Evolutionary conservation across 306 rosid species (phyloP).

Genomic region (Sicyos edulis): DNA sequence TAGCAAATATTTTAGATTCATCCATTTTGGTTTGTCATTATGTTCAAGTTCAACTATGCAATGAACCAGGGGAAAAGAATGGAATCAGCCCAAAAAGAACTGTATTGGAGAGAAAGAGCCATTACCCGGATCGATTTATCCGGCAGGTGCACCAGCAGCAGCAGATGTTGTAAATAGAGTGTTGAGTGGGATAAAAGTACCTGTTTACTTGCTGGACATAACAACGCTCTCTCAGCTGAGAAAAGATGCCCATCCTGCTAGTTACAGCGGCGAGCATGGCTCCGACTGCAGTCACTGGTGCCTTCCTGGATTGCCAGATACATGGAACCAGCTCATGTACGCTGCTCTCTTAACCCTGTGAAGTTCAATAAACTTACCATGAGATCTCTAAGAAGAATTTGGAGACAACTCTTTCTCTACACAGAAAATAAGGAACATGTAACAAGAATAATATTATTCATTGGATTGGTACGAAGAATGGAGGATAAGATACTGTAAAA

Average conservation of each 20-base stretch:
- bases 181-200: slow-evolving; percentile 47
- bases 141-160: slow-evolving; percentile 75
- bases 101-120: slow-evolving; percentile 73
- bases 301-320: slow-evolving; percentile 89
- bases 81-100: slow-evolving; percentile 66
- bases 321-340: slow-evolving; percentile 89
- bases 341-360: slow-evolving; percentile 47
- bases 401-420: slow-evolving; percentile 11
- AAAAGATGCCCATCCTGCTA: slow-evolving; percentile 88
- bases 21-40: neutral
- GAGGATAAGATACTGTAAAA: neutral
- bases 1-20: neutral
- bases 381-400: neutral
- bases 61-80: slow-evolving; percentile 61
- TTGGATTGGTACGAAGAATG: slow-evolving; percentile 11
- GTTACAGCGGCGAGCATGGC: slow-evolving; percentile 52
- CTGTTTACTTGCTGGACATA: slow-evolving; percentile 72
- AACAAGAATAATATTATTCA: neutral
- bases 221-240: slow-evolving; percentile 80
- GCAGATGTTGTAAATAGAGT: slow-evolving; percentile 49
- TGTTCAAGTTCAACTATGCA: neutral
- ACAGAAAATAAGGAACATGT: neutral
- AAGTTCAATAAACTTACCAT: neutral
- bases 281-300: slow-evolving; percentile 99
- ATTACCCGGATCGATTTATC: slow-evolving; percentile 64